These are phyloP conservation scores for Elsinoe fawcettii DNA, from an alignment of 2,329 filamentous ascomycete genomes.

Conservation along the genomic window DNA sequence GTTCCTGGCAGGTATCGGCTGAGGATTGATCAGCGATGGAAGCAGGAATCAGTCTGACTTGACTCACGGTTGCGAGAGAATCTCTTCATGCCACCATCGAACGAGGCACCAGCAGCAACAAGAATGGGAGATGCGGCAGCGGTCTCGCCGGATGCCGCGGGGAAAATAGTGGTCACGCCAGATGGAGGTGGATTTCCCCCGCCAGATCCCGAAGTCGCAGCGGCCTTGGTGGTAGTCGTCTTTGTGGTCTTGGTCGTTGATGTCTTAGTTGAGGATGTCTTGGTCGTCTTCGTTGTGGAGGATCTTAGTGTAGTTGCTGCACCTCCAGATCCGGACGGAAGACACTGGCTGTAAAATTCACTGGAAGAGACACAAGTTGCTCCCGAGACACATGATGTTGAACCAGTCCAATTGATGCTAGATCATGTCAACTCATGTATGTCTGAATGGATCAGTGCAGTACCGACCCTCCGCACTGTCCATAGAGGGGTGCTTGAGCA, in stretches of 20 bases:
- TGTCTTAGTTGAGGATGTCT: too few species aligned
- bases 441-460: too few species aligned
- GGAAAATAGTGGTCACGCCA: not conserved
- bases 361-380: conserved; percentile 19
- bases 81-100: conserved; percentile 40
- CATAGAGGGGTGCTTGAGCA: conserved; percentile 1
- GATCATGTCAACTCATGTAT: too few species aligned
- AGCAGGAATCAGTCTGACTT: not conserved
- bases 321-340: conserved; percentile 15
- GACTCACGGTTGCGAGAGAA: conserved; percentile 20
- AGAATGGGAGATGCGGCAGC: not conserved
- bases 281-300: conserved; percentile 3
- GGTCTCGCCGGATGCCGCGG: conserved; percentile 2
- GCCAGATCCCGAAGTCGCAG: not conserved
- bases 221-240: conserved; percentile 14
- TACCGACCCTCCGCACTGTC: conserved; percentile 2
- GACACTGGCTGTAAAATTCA: conserved; percentile 22
- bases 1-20: conserved; percentile 4
- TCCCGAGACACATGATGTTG: conserved; percentile 21
- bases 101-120: conserved; percentile 18
- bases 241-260: conserved; percentile 15
- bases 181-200: not conserved
- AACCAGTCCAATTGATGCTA: conserved; percentile 17
- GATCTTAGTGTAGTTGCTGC: not conserved
- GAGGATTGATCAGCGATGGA: not conserved